Conservation (phyloP, 257 asterid species). For the Hygrophila difformis region DNA sequence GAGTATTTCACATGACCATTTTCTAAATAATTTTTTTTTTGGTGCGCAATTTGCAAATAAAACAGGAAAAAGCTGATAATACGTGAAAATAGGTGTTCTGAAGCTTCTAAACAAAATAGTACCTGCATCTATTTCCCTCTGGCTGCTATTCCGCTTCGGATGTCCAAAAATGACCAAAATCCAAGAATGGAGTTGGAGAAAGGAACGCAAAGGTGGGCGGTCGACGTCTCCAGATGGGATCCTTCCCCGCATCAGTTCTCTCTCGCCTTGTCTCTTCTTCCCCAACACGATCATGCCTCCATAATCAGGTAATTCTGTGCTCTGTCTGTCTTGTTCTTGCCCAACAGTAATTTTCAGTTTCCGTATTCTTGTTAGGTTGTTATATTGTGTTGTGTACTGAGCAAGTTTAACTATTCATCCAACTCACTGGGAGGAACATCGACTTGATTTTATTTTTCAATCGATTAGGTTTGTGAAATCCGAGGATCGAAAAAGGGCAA, state of each 20-base stretch:
- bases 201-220: conserved; percentile 67
- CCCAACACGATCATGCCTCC: conserved; percentile 47
- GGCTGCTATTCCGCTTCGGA: too few species aligned
- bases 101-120: too few species aligned
- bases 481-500: conserved; percentile 62
- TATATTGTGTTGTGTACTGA: neutral
- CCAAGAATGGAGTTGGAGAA: conserved; percentile 43
- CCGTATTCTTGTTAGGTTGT: neutral
- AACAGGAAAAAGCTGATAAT: too few species aligned
- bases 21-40: too few species aligned
- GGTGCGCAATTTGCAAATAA: too few species aligned
- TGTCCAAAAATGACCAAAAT: too few species aligned
- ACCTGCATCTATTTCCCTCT: too few species aligned
- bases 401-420: neutral
- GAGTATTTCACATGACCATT: too few species aligned
- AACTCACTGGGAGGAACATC: neutral
- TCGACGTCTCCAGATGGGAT: conserved; percentile 55
- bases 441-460: conserved; percentile 1
- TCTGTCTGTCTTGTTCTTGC: neutral
- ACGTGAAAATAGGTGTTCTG: too few species aligned
- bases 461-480: conserved; percentile 55
- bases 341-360: neutral
- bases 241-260: conserved; percentile 48
- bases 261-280: conserved; percentile 44
- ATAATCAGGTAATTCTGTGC: conserved; percentile 44